These are phyloP conservation scores for Plasmodium fragile DNA, from an alignment of 169 alveolate genomes.

Conservation along the genomic window DNA sequence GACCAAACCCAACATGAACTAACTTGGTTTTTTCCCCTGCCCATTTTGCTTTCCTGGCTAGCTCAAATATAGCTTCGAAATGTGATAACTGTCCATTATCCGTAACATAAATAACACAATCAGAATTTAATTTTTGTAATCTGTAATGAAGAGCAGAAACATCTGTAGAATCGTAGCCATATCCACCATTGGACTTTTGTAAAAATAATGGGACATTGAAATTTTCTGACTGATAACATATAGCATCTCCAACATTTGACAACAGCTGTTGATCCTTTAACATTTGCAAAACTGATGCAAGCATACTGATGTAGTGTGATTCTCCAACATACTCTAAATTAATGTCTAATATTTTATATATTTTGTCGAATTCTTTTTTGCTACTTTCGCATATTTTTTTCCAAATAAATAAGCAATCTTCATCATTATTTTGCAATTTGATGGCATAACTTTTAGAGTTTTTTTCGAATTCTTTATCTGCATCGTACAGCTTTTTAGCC, in stretches of 20 bases:
- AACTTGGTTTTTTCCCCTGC: constrained; percentile 78
- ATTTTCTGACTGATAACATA: constrained; percentile 91
- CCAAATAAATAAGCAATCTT: constrained; percentile 89
- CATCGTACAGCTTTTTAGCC: constrained; percentile 92
- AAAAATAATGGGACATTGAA: constrained; percentile 94
- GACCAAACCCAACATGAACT: constrained; percentile 98
- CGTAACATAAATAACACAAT: constrained; percentile 96
- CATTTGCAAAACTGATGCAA: constrained; percentile 89
- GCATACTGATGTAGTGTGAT: constrained; percentile 94
- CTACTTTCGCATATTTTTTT: constrained; percentile 90
- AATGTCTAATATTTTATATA: constrained; percentile 89
- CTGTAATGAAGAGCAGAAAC: constrained; percentile 88
- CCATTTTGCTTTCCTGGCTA: constrained; percentile 93
- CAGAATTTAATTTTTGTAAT: constrained; percentile 82
- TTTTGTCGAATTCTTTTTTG: constrained; percentile 86
- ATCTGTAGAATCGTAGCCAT: constrained; percentile 99
- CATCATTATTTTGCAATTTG: constrained; percentile 92
- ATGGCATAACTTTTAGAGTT: constrained; percentile 89
- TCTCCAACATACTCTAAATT: constrained; percentile 94
- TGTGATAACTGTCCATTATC: constrained; percentile 97
- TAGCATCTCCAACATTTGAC: constrained; percentile 95
- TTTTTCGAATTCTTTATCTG: constrained; percentile 90
- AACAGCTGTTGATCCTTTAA: constrained; percentile 87
- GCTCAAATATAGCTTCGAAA: constrained; percentile 94
- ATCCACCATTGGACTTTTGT: constrained; percentile 98